Base-by-base conservation (phyloP, 2,329 filamentous ascomycete species). In the Hypoxylon sp. region DNA sequence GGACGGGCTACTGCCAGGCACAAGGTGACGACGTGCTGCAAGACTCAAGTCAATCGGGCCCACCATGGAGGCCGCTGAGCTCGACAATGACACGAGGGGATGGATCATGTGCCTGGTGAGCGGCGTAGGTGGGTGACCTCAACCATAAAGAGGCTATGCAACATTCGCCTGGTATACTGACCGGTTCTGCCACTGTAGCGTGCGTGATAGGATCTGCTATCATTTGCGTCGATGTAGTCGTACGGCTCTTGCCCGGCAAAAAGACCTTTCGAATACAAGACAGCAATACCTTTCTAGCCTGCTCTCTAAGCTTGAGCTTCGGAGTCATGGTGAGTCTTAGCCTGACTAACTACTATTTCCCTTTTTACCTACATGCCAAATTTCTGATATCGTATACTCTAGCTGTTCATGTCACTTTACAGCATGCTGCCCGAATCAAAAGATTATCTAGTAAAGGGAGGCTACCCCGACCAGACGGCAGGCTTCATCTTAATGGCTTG, bases 101-200 rank as follows among this genome's bases (percentile, higher is more conserved):
- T 98, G 95, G 95, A 90, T 98, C 72, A 93, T 98, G 91, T 89
- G 85, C 74, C 84, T 93, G 70, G 93, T 94, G 78, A 97, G 93
- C 75, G 89, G 93, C 57, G 80, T 88, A 67, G 87, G 87, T 89
- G 73, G 61, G 85, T 82, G 62, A 71, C 65, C 56, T 62, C 30
- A 20, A 59, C 48, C 28, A 52, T 48, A 60, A 51, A 57, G 22
- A 57, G 22, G 53, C 48, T 48, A 36, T 60, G 40, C 53, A 4
- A 48, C 33, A 4, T 30, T 54, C 20, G 7, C 9, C 48, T 50
- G 42, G 38, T 61, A 61, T 58, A 57, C 55, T 65, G 30, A 24
- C 61, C 51, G 40, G 58, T 33, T 60, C 30, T 44, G 18, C 40
- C 16, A n/a, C 6, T 50, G 44, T 55, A 72, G 89, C 89, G 61